A percentile compares a stretch with the other conserved stretches of the same genome.
These are phyloP conservation scores for Leccinum fibrillosum DNA, from an alignment of 768 basidiomycete genomes.

Conservation along the genomic window DNA sequence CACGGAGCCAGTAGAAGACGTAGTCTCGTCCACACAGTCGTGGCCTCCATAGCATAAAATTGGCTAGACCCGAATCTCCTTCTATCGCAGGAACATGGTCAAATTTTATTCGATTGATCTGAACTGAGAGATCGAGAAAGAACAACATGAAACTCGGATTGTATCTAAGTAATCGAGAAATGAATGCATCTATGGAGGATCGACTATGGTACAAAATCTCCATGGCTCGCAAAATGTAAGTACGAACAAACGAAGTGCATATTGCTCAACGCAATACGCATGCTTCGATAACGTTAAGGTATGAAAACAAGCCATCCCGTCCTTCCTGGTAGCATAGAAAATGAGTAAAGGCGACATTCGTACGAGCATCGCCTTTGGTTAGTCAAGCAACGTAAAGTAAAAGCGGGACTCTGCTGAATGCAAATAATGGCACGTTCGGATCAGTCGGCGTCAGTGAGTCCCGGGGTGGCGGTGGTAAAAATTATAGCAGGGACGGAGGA, in stretches of 20 bases:
- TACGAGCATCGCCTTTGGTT: slow-evolving; percentile 22
- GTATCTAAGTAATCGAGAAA: not conserved
- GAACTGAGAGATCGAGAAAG: not conserved
- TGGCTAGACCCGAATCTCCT: too few relatives aligned
- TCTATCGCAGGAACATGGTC: not conserved
- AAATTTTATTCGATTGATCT: not conserved
- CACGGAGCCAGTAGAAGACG: not conserved
- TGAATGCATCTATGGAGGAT: not conserved
- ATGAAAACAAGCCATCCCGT: slow-evolving; percentile 18
- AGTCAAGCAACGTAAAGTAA: slow-evolving; percentile 27
- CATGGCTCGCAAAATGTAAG: slow-evolving; percentile 10
- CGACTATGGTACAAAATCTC: not conserved
- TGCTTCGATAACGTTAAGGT: slow-evolving; percentile 26
- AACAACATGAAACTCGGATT: not conserved
- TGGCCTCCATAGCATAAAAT: not conserved
- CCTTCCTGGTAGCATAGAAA: slow-evolving; percentile 15
- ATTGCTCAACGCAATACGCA: slow-evolving; percentile 5
- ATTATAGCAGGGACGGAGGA: slow-evolving; percentile 24
- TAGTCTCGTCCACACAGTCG: not conserved
- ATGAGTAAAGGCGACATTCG: slow-evolving; percentile 15
- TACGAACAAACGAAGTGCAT: slow-evolving; percentile 16
- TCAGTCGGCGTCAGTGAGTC: not conserved
- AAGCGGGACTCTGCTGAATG: slow-evolving; percentile 13
- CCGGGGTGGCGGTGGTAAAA: not conserved
- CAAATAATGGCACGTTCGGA: slow-evolving; percentile 5